Percentiles rank a stretch among this genome's conserved stretches.
Conservation (phyloP, 2,329 filamentous ascomycete species). For the Fusarium veterinarium region DNA sequence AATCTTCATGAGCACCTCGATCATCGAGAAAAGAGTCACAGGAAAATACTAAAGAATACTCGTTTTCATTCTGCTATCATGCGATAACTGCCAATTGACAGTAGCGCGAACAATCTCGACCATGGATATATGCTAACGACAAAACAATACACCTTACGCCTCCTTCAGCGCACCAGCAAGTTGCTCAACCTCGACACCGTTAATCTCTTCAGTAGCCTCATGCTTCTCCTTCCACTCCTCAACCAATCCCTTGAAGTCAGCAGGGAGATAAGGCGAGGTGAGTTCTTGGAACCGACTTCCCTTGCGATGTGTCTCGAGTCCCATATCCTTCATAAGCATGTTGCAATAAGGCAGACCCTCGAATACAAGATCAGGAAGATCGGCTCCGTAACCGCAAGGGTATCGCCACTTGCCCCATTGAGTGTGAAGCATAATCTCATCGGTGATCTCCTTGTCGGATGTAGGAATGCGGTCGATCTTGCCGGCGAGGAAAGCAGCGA, state of each 20-base stretch:
- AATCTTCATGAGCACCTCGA: too few species aligned
- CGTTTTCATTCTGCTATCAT: neutral
- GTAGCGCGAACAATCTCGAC: neutral
- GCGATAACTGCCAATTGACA: too few species aligned
- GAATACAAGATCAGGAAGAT: constrained; percentile 77
- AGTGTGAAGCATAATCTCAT: constrained; percentile 71
- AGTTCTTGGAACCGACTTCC: constrained; percentile 20
- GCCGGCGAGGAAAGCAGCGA: constrained; percentile 68
- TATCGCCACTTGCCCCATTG: constrained; percentile 79
- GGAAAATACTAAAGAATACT: neutral
- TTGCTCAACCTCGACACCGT: neutral
- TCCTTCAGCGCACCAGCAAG: neutral
- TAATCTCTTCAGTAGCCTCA: neutral
- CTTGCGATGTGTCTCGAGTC: constrained; percentile 56
- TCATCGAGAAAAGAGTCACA: accelerated
- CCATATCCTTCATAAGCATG: constrained; percentile 72
- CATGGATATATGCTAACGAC: neutral
- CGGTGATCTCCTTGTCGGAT: constrained; percentile 54
- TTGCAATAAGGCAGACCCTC: constrained; percentile 72
- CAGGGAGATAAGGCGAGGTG: constrained; percentile 32
- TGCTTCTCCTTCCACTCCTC: constrained; percentile 43
- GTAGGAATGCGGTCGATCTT: constrained; percentile 52
- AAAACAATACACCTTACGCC: neutral
- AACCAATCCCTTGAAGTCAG: constrained; percentile 43
- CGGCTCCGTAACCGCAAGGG: constrained; percentile 71